phyloP scores from a whole-genome alignment of 805 yeast genomes.

The Babjeviella inositovora region DNA sequence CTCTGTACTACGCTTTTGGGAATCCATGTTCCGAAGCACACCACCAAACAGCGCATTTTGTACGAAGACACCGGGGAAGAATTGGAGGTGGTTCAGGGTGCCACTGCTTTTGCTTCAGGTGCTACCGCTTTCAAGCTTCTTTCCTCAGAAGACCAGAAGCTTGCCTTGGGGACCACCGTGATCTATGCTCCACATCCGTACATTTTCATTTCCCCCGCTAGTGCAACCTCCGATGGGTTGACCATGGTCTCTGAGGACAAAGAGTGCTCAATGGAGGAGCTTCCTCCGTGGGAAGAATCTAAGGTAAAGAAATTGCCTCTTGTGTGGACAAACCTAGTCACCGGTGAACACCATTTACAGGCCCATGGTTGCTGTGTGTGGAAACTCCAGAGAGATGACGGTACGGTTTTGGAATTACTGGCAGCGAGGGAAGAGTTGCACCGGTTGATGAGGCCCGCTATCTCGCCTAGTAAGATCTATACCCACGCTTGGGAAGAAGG shows the following conservation, averaged over 20 bases:
- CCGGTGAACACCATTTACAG: constrained; percentile 70
- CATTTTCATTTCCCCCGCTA: constrained; percentile 66
- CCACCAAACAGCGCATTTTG: constrained; percentile 44
- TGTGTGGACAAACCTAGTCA: constrained; percentile 87
- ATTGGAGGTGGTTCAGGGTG: constrained; percentile 62
- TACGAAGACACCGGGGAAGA: constrained; percentile 56
- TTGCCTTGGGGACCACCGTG: constrained; percentile 65
- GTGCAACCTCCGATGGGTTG: constrained; percentile 74
- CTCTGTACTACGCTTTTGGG: constrained; percentile 76
- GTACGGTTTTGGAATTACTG: constrained; percentile 39
- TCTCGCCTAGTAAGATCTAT: constrained; percentile 55
- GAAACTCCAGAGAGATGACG: constrained; percentile 39
- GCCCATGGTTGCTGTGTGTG: constrained; percentile 81
- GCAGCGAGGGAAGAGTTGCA: constrained; percentile 65
- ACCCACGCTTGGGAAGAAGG: constrained; percentile 78
- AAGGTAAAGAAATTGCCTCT: constrained; percentile 68
- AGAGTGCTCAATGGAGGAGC: constrained; percentile 46
- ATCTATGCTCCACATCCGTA: constrained; percentile 90
- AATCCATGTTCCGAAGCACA: constrained; percentile 60
- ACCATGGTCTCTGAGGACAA: constrained; percentile 74
- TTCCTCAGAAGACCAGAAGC: constrained; percentile 52
- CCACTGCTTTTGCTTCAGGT: constrained; percentile 85
- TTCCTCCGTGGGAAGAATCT: constrained; percentile 73
- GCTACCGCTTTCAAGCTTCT: constrained; percentile 56
- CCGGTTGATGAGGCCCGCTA: constrained; percentile 73